These are phyloP conservation scores for Hypoxylon sp. DNA, from an alignment of 2,329 filamentous ascomycete genomes.

Conservation along the genomic window DNA sequence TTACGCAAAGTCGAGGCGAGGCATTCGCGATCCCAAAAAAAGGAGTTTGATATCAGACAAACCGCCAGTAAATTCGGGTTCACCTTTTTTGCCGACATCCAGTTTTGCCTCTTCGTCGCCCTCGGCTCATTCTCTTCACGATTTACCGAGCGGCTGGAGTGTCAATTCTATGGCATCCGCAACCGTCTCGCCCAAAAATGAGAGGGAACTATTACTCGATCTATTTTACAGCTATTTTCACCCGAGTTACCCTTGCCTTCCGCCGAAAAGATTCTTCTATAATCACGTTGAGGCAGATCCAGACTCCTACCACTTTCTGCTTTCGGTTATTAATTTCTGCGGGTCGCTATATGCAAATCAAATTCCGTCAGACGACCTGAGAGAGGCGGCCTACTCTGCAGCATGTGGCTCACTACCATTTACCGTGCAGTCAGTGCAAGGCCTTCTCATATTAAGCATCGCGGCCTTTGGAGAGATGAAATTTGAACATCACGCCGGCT, in stretches of 20 bases:
- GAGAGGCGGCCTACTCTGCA: slow-evolving; percentile 52
- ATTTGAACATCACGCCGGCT: slow-evolving; percentile 50
- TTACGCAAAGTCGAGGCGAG: slow-evolving; percentile 64
- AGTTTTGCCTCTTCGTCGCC: slow-evolving; percentile 43
- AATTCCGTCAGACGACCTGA: slow-evolving; percentile 53
- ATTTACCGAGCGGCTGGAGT: slow-evolving; percentile 48
- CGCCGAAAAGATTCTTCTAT: slow-evolving; percentile 55
- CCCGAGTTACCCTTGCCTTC: slow-evolving; percentile 56
- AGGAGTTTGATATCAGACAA: slow-evolving; percentile 54
- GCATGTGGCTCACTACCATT: slow-evolving; percentile 55
- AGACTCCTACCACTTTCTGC: slow-evolving; percentile 55
- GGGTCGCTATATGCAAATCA: slow-evolving; percentile 57
- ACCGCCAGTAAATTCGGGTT: slow-evolving; percentile 44
- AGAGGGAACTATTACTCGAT: slow-evolving; percentile 38
- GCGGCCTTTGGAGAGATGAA: slow-evolving; percentile 53
- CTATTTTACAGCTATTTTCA: slow-evolving; percentile 53
- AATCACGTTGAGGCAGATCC: slow-evolving; percentile 53
- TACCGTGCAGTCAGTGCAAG: slow-evolving; percentile 55
- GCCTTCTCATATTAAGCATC: slow-evolving; percentile 53
- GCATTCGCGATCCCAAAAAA: slow-evolving; percentile 57
- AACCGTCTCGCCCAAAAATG: slow-evolving; percentile 48
- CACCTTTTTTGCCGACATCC: slow-evolving; percentile 42
- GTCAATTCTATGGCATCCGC: slow-evolving; percentile 40
- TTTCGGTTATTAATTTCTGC: slow-evolving; percentile 56
- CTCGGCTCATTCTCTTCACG: slow-evolving; percentile 43